These are phyloP conservation scores for Rhinocladiella mackenziei DNA, from an alignment of 2,329 filamentous ascomycete genomes.

Conservation along the genomic window DNA sequence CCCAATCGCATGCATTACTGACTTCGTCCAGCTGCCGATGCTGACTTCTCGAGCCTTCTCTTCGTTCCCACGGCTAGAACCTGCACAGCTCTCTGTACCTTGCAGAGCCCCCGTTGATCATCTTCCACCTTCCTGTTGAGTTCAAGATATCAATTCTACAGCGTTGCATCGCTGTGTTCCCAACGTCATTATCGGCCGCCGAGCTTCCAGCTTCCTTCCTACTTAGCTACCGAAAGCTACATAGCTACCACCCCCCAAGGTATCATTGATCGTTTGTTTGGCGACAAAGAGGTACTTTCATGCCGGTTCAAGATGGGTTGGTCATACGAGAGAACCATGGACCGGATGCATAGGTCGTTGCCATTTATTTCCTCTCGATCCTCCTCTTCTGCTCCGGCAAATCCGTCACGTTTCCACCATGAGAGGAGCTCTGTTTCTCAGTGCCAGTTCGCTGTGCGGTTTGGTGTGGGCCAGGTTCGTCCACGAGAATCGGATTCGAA, in stretches of 20 bases:
- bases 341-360: neutral
- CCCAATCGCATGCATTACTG: no score
- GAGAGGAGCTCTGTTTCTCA: constrained; percentile 12
- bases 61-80: no score
- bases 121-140: constrained; percentile 17
- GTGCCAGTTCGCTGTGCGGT: constrained; percentile 7
- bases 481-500: neutral
- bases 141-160: neutral
- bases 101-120: constrained; percentile 1
- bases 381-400: constrained; percentile 1
- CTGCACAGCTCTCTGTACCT: no score
- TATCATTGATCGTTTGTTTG: no score
- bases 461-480: constrained; percentile 16
- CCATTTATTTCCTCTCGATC: neutral
- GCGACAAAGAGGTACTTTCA: no score
- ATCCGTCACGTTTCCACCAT: constrained; percentile 3
- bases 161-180: constrained; percentile 4
- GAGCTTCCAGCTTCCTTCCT: neutral
- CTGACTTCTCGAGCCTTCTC: no score
- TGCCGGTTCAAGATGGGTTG: neutral
- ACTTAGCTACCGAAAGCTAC: no score
- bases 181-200: neutral
- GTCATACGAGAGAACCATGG: constrained; percentile 2
- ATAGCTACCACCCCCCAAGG: constrained; percentile 1
- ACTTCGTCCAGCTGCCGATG: no score